Base-by-base conservation (phyloP, 2,329 filamentous ascomycete genomes). In the Colletotrichum theobromicola region DNA sequence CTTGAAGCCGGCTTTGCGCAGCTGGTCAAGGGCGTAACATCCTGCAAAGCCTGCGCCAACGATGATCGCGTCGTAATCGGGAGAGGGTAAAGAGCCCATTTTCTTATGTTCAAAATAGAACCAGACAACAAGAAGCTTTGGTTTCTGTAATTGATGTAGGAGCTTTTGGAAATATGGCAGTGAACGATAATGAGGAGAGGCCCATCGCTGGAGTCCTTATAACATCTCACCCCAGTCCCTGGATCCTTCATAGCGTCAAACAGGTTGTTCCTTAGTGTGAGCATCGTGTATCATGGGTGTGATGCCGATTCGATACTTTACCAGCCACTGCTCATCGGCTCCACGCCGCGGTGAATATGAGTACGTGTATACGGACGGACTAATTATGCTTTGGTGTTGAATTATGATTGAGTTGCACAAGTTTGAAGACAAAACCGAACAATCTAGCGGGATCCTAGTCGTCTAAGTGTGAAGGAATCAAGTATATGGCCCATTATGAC, bases 1-100 rank as follows among this genome's bases (percentile, higher is more conserved):
- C 1, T 77, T 80, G 30, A 84, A 79, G 3, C 83, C 84, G 13
- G 80, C 78, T 4, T 84, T 77, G 18, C 82, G 81, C 2, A 87
- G 79, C 53, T 78, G 78, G 63, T 85, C 79, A 6, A 87, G 81
- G 18, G 70, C 50, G 53, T 76, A 76, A 69, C 71, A 76, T 46
- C 79, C 79, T 8, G 70, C 75, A 58, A 80, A 80, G 26, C 78
- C 79, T 9, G 74, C 79, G 1, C 78, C 79, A 53, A 80, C 46
- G 26, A 80, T 72, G 21, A 79, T 72, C 18, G 76, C 76, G 61
- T 80, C 78, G 42, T 30, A n/a, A 5, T 60, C 53, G 57, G 28
- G 57, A 60, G 26, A 26, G 21, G 53, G 53, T 7, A 28, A 13
- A 26, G 26, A 57, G 7, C 53, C 53, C 53, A 57, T 57, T 28